Evolutionary conservation across 345 rosid genomes (phyloP).

Genomic region (Rhodamnia rubescens): DNA sequence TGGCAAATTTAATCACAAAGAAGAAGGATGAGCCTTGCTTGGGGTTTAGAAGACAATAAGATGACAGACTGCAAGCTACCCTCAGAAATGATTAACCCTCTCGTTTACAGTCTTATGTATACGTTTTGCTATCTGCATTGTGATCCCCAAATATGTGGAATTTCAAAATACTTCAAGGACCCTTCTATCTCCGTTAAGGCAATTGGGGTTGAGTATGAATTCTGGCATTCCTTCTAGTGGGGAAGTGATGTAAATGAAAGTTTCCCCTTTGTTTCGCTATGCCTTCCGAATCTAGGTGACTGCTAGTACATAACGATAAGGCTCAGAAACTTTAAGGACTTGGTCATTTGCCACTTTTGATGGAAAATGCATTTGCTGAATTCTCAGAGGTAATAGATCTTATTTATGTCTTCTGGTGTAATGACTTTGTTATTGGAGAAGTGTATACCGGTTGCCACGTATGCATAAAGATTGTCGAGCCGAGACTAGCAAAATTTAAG

Average conservation of each 20-base stretch:
- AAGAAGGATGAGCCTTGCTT: no score
- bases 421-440: background rate
- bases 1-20: no score
- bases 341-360: background rate
- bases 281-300: no score
- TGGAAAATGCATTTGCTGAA: background rate
- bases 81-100: no score
- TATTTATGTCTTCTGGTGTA: background rate
- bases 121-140: no score
- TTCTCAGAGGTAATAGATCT: no score
- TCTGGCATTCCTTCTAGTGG: background rate
- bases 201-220: background rate
- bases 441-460: background rate
- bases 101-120: no score
- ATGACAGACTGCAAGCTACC: no score
- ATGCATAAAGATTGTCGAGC: background rate
- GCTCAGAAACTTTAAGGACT: background rate
- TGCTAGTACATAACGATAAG: background rate
- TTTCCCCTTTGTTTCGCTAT: no score
- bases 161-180: background rate
- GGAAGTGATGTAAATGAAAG: background rate
- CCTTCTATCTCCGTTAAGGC: background rate
- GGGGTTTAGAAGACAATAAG: no score
- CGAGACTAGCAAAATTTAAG: background rate
- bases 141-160: no score